Evolutionary conservation across 2,329 filamentous ascomycete species (phyloP), one percentile per base, ranked within the genome.

Genomic region (Cyclaneusma minus): DNA sequence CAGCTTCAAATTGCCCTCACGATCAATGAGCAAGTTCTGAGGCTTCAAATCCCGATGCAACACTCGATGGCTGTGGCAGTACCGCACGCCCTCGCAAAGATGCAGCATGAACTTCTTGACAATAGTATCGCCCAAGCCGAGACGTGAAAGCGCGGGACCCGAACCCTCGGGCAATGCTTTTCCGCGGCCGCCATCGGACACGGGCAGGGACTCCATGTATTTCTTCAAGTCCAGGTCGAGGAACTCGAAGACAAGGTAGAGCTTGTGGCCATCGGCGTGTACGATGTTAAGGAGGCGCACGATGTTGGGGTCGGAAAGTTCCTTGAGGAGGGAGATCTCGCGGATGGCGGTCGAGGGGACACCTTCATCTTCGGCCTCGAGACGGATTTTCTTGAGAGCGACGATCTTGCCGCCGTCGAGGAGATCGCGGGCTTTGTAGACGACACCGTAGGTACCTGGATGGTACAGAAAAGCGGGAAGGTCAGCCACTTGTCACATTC

Each of bases 51-150:
- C 83, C 38, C 83, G 77, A 51, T 92, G 84, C 29, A 93, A 63
- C 31, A 93, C 70, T 30, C 84, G 74, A 52, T 87, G 83, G 37
- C 78, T 75, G 54, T 93, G 84, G 54, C 84, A 93, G 60, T 89
- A 92, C 40, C 73, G 68, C 37, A 91, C 69, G 28, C 84, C 84
- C 40, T 82, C 69, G 45, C 84, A 78, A 31, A 93, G 61, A 55
- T 93, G 83, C 44, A 68, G 71, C 77, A 91, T 91, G 57, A 93
- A 92, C 54, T 83, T 87, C 60, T 87, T 87, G 40, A 93, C 71
- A 64, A 92, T 85, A 29, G 65, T 66, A 27, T 80, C 69, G 30
- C 77, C 78, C 31, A 93, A 60, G 4, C 80, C 80, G 41, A 89
- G 59, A 33, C 67, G 62, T 47, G 67, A 61, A 29, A 81, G 55